Base-by-base conservation (phyloP, 352 stramenopile genomes). In the Globisporangium splendens region DNA sequence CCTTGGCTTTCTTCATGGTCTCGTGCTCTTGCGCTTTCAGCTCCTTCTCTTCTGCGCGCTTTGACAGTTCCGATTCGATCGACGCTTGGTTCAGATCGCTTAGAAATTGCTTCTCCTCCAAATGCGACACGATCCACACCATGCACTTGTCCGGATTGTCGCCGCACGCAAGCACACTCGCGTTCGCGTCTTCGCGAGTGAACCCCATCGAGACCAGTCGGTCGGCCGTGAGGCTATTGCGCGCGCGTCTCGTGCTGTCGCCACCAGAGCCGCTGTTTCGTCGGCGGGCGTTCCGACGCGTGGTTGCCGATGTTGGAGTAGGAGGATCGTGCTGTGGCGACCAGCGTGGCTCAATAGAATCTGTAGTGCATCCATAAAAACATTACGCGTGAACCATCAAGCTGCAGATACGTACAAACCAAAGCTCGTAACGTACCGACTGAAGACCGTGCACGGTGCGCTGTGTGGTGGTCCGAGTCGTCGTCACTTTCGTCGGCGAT, bases 51-150 rank as follows among this genome's bases (percentile, higher is more conserved):
- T 94, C 84, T 17, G 73, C 63, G 4, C 68, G 82, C 61, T 83
- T 88, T 38, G 82, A 75, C 24, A 83, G 63, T 55, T 94, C 84
- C 1, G 84, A 94, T 63, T 83, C 65, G 57, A 92, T 92, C 13
- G 83, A 91, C 31, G 84, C 84, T 50, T 68, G 64, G 56, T 91
- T 91, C 13, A 94, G 46, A 21, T 94, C 79, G 17, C 76, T 66
- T 17, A 68, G 72, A 47, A 89, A 94, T 54, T 89, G 67, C 52
- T 72, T 65, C 56, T 94, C 84, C 52, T 92, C 84, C 13, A 88
- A 58, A 49, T 80, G 75, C n/a, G 77, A 78, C 44, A 90, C 72
- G 54, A 91, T 88, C 82, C 82, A 94, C 43, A 91, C 1, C 80
- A 94, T 92, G 54, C 83, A 92, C n/a, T 63, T 68, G 39, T 92